A percentile compares a stretch with the other conserved stretches of the same genome.
Evolutionary conservation across 1,284 basidiomycete species (phyloP).

Genomic region (Exsudoporus floridanus): DNA sequence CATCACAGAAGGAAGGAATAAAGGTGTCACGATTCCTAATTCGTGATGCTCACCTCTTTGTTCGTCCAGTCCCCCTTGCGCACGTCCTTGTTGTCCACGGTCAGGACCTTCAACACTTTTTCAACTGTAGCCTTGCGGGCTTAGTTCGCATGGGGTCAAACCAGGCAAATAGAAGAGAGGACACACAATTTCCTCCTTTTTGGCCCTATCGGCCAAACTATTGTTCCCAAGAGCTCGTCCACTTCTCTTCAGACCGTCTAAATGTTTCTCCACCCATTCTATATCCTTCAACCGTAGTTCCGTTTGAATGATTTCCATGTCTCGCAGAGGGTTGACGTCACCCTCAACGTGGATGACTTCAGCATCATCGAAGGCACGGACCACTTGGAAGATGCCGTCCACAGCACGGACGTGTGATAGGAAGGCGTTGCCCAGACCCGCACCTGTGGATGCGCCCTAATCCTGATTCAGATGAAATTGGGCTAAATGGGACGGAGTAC

Average conservation of each 20-base stretch:
- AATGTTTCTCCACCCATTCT: conserved; percentile 95
- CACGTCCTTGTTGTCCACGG: conserved; percentile 86
- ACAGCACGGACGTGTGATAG: conserved; percentile 97
- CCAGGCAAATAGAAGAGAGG: neutral
- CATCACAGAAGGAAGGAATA: conserved; percentile 47
- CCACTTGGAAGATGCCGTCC: conserved; percentile 99
- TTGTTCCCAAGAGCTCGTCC: conserved; percentile 72
- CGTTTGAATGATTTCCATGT: conserved; percentile 97
- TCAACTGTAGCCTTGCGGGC: conserved; percentile 71
- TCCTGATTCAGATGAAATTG: conserved; percentile 19
- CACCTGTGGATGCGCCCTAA: conserved; percentile 95
- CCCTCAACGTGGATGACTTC: conserved; percentile 99
- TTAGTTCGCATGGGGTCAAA: conserved; percentile 18
- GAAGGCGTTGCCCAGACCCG: conserved; percentile 97
- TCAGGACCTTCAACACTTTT: conserved; percentile 80
- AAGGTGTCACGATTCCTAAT: neutral
- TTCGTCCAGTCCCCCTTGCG: conserved; percentile 94
- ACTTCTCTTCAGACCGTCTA: conserved; percentile 78
- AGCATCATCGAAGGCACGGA: conserved; percentile 97
- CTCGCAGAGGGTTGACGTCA: conserved; percentile 92
- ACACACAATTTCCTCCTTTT: conserved; percentile 92
- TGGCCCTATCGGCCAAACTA: conserved; percentile 91
- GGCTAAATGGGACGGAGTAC: conserved; percentile 27
- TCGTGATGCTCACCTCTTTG: conserved; percentile 80
- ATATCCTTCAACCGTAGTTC: conserved; percentile 96